A percentile compares a stretch with the other conserved stretches of the same genome.
Conservation (phyloP, 2,329 filamentous ascomycete species). For the Macroventuria anomochaeta region DNA sequence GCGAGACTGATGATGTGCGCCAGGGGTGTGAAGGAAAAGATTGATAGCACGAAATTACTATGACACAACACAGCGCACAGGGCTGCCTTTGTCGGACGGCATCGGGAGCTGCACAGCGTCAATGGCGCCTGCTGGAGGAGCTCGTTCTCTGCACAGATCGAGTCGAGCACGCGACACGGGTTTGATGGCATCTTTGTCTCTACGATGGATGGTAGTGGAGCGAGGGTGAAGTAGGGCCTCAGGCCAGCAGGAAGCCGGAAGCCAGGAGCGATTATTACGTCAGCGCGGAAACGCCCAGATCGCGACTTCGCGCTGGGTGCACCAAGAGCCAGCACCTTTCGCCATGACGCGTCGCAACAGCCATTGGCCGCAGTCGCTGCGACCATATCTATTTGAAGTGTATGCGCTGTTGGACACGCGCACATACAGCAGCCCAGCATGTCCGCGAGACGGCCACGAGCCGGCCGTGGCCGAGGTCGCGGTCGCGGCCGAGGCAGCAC, state of each 20-base stretch:
- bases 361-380: slow-evolving; percentile 6
- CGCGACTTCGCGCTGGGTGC: background rate
- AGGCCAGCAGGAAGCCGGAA: too few relatives aligned
- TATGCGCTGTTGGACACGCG: background rate
- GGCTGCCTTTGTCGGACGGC: background rate
- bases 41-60: slow-evolving; percentile 2
- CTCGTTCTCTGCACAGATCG: too few relatives aligned
- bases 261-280: slow-evolving; percentile 7
- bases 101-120: background rate
- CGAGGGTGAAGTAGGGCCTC: too few relatives aligned
- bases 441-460: slow-evolving; percentile 31
- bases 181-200: too few relatives aligned
- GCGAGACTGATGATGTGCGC: slow-evolving; percentile 1
- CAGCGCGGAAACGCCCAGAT: background rate
- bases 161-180: too few relatives aligned
- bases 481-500: slow-evolving; percentile 30
- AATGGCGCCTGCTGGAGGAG: background rate
- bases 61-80: slow-evolving; percentile 11
- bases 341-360: slow-evolving; percentile 21
- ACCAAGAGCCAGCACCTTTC: background rate
- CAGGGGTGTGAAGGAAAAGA: slow-evolving; percentile 7
- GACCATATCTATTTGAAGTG: background rate
- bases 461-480: slow-evolving; percentile 13
- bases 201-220: too few relatives aligned
- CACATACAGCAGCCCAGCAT: slow-evolving; percentile 15